A percentile compares a stretch with the other conserved stretches of the same genome.
Conservation (phyloP, 139 green algal genomes). For the Mesotaenium endlicherianum region DNA sequence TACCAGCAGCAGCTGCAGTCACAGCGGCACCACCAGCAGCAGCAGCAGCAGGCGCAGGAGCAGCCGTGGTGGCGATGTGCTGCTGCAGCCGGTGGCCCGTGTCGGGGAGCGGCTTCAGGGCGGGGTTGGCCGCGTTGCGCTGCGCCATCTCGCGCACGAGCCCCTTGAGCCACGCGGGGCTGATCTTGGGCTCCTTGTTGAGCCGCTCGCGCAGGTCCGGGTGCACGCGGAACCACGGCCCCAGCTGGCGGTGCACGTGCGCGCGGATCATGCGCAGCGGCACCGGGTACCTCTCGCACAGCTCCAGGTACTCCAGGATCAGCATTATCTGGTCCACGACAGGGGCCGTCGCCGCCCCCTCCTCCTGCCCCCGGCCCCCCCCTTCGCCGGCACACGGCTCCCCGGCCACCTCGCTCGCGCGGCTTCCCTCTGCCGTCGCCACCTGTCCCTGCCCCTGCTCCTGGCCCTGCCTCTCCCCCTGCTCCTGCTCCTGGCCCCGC, state of each 20-base stretch:
- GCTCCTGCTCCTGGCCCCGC: background rate
- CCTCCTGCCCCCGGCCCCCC: background rate
- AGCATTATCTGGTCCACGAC: conserved; percentile 12
- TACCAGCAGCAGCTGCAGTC: too few species aligned
- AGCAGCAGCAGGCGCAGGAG: too few species aligned
- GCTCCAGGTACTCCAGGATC: conserved; percentile 78
- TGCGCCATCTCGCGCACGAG: conserved; percentile 36
- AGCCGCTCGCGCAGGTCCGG: conserved; percentile 79
- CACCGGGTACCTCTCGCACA: conserved; percentile 66
- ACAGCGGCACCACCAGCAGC: too few species aligned
- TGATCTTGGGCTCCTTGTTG: conserved; percentile 51
- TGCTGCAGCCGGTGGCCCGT: too few species aligned
- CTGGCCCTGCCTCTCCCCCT: background rate
- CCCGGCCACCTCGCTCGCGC: background rate
- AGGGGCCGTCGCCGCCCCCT: background rate
- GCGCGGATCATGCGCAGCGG: conserved; percentile 81
- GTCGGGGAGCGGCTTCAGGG: conserved; percentile 7
- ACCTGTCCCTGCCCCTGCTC: background rate
- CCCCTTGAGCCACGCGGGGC: conserved; percentile 3
- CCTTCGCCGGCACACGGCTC: too few species aligned
- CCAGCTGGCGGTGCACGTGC: conserved; percentile 71
- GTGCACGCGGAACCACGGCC: conserved; percentile 81
- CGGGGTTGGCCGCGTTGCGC: background rate
- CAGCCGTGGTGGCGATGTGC: too few species aligned
- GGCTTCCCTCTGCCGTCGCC: background rate